Evolutionary conservation across 768 basidiomycete genomes (phyloP), one percentile per base, ranked within the genome.

Genomic region (Tricholoma saponaceum): DNA sequence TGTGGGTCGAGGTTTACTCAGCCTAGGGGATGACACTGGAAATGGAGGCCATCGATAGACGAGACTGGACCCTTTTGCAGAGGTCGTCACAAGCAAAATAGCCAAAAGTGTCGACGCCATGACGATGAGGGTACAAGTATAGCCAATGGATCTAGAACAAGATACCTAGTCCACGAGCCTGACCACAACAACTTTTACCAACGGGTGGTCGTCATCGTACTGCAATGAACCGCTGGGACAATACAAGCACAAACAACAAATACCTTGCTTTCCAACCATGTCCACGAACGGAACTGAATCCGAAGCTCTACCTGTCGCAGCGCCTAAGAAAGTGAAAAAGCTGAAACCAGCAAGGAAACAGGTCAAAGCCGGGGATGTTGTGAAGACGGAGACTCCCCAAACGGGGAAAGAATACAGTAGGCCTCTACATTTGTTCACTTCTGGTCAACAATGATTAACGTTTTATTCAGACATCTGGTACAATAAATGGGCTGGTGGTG

Each of bases 401-500:
- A 92, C 93, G 0, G 95, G 95, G 51, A 96, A 96, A 71, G 95
- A 97, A 70, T 97, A 96, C 75, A 98, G 95, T 95, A 64, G 65
- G 89, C 83, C 16, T 23, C 12, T 16, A 41, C 46, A 4, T 43
- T 18, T 47, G 43, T 37, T 33, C 44, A 26, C 4, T 28, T 41
- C 30, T 12, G n/a, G n/a, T n/a, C n/a, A n/a, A 16, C 16, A 26
- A 46, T n/a, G 55, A 37, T 57, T 55, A 28, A 63, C 54, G 32
- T 61, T 62, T 62, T 52, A 55, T 30, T 41, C 43, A 90, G 91
- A 99, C 73, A 90, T 96, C 52, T 99, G 97, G 96, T 98, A 96
- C 70, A 95, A 98, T 74, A 96, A 97, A 75, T 98, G 96, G 96
- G 97, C 97, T n/a, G 97, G 97, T 54, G 97, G 96, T 56, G 97